phyloP scores from a whole-genome alignment of 768 basidiomycete genomes.

The Suillus luteus region DNA sequence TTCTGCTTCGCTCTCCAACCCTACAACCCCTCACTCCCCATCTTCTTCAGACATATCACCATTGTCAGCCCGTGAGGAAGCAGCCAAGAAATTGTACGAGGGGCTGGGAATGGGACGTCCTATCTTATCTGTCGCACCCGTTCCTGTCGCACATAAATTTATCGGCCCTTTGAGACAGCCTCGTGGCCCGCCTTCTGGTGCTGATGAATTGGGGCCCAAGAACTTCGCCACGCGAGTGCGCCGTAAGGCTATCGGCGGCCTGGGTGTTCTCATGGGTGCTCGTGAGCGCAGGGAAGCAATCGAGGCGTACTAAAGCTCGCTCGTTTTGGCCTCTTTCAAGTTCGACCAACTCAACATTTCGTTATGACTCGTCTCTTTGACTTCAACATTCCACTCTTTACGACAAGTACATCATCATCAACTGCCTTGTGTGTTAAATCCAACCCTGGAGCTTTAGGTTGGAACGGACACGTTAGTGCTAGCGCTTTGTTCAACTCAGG shows the following conservation, averaged over 20 bases:
- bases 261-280: conserved; percentile 78
- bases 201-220: conserved; percentile 84
- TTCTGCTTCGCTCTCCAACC: conserved; percentile 66
- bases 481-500: conserved; percentile 10
- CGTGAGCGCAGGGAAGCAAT: conserved; percentile 78
- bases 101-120: conserved; percentile 85
- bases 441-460: conserved; percentile 12
- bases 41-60: conserved; percentile 54
- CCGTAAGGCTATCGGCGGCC: conserved; percentile 80
- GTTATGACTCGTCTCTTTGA: conserved; percentile 18
- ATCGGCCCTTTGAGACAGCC: conserved; percentile 79
- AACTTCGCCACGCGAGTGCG: conserved; percentile 88
- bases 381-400: conserved; percentile 24
- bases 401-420: neutral
- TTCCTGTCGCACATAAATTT: conserved; percentile 32
- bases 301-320: conserved; percentile 58
- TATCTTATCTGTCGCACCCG: conserved; percentile 32
- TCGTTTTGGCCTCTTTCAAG: conserved; percentile 6
- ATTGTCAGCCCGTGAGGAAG: conserved; percentile 86
- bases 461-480: conserved; percentile 16
- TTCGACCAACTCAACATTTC: conserved; percentile 12
- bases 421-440: conserved; percentile 5
- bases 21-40: conserved; percentile 73
- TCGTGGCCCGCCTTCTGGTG: conserved; percentile 82
- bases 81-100: conserved; percentile 83